These are phyloP conservation scores for Kodamaea sagamina DNA, from an alignment of 805 yeast species.

Conservation along the genomic window DNA sequence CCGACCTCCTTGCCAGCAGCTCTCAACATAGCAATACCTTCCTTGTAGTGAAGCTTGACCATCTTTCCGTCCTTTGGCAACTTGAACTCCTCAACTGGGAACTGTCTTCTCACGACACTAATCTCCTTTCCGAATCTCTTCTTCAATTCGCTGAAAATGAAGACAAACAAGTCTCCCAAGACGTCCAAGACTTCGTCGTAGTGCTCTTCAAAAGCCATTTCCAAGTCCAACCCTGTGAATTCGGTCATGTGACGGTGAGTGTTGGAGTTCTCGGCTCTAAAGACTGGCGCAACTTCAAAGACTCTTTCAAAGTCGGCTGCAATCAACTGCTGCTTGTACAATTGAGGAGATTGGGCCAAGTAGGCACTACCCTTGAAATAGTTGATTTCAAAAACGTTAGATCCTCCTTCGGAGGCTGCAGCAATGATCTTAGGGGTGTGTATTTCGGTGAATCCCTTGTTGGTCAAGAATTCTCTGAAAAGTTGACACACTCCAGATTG, in stretches of 20 bases:
- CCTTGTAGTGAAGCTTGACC: slow-evolving; percentile 86
- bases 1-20: slow-evolving; percentile 85
- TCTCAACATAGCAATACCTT: slow-evolving; percentile 84
- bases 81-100: slow-evolving; percentile 96
- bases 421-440: slow-evolving; percentile 96
- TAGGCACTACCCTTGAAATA: slow-evolving; percentile 93
- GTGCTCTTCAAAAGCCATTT: slow-evolving; percentile 98
- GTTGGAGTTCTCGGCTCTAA: slow-evolving; percentile 98
- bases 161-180: slow-evolving; percentile 74
- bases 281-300: slow-evolving; percentile 95
- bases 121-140: slow-evolving; percentile 79
- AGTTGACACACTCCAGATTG: slow-evolving; percentile 85
- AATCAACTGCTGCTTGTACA: slow-evolving; percentile 96
- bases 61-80: slow-evolving; percentile 92
- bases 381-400: slow-evolving; percentile 90
- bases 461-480: slow-evolving; percentile 82
- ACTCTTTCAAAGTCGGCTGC: slow-evolving; percentile 98
- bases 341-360: slow-evolving; percentile 97
- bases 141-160: slow-evolving; percentile 84
- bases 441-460: slow-evolving; percentile 77
- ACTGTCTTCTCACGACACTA: slow-evolving; percentile 87
- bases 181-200: slow-evolving; percentile 82
- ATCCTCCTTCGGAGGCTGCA: slow-evolving; percentile 97
- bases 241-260: slow-evolving; percentile 99
- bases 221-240: slow-evolving; percentile 95